A percentile compares a stretch with the other conserved stretches of the same genome.
phyloP scores from a whole-genome alignment of 2,329 filamentous ascomycete genomes.

The Cercospora sp. region DNA sequence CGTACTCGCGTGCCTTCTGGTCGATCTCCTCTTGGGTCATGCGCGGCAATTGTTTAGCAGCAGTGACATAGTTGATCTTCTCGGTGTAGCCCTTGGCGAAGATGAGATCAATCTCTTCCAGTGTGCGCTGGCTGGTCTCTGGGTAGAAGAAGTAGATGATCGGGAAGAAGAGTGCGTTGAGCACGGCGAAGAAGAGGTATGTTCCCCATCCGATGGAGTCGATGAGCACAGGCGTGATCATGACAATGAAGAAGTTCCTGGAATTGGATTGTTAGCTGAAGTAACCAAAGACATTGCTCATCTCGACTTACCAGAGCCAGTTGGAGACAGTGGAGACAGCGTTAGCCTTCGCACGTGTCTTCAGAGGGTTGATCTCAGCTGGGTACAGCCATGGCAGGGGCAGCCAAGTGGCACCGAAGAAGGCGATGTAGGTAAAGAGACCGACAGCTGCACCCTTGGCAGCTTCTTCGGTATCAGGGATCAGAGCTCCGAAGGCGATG shows the following conservation, averaged over 20 bases:
- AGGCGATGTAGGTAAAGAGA: slow-evolving; percentile 68
- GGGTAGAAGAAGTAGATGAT: slow-evolving; percentile 62
- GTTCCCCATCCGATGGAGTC: slow-evolving; percentile 49
- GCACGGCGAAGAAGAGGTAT: slow-evolving; percentile 47
- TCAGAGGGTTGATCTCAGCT: slow-evolving; percentile 45
- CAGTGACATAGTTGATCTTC: slow-evolving; percentile 40
- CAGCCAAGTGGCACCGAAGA: slow-evolving; percentile 60
- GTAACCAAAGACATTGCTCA: neutral
- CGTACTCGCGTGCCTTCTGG: slow-evolving; percentile 35
- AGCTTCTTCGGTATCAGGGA: slow-evolving; percentile 36
- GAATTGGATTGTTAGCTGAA: slow-evolving; percentile 23
- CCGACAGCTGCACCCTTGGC: slow-evolving; percentile 59
- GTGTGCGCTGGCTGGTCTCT: slow-evolving; percentile 29
- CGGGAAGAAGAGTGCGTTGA: slow-evolving; percentile 48
- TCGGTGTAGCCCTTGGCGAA: slow-evolving; percentile 30
- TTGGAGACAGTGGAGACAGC: slow-evolving; percentile 55
- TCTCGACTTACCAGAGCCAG: slow-evolving; percentile 21
- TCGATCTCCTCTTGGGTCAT: slow-evolving; percentile 40
- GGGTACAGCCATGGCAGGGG: slow-evolving; percentile 38
- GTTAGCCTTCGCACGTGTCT: slow-evolving; percentile 56
- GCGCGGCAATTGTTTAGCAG: slow-evolving; percentile 40
- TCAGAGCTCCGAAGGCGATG: slow-evolving; percentile 45
- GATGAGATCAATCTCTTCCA: slow-evolving; percentile 34
- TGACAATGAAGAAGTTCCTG: slow-evolving; percentile 49
- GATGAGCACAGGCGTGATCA: slow-evolving; percentile 48